Evolutionary conservation across 208 protist genomes (phyloP), one percentile per base, ranked within the genome.

Genomic region (Borovskyia barvae): DNA sequence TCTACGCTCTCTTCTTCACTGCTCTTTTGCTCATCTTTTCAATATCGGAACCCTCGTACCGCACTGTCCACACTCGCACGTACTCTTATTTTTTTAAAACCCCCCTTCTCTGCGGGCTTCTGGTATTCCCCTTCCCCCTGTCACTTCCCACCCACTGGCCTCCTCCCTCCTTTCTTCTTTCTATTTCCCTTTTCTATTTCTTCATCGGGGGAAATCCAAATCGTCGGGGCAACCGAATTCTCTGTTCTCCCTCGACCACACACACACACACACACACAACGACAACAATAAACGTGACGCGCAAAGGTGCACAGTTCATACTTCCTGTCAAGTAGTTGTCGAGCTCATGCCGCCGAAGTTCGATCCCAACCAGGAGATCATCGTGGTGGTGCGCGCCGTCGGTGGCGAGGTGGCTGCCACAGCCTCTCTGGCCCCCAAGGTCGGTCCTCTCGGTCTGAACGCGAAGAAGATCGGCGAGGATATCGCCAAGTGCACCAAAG

Each of bases 401-500:
- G 98, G 98, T 80, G 98, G 98, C 79, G 98, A 99, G 83, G 96
- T 97, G 61, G 95, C 88, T 52, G 97, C 94, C 52, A 97, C 96
- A 29, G 93, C 98, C 29, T 93, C 98, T 12, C 87, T 99, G 7
- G 98, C 98, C 62, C 99, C 98, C 36, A 99, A 99, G 90, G 87
- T 99, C 73, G 98, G 98, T 94, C 98, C 99, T 41, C 93, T 99
- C 36, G 99, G 99, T 94, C 85, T 99, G 26, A 97, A 97, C 67
- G 98, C 99, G 60, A 99, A 99, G 94, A 99, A 99, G 84, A 95
- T 99, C 71, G 98, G 97, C 85, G 98, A 99, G 70, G 98, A 99
- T 71, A 99, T 99, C 74, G 97, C 97, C 66, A 99, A 99, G 81
- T 87, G 75, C 53, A 99, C 98, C 69, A 94, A 95, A 71, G 97